Base-by-base conservation (phyloP, 169 alveolate genomes). In the Eimeria acervulina region DNA sequence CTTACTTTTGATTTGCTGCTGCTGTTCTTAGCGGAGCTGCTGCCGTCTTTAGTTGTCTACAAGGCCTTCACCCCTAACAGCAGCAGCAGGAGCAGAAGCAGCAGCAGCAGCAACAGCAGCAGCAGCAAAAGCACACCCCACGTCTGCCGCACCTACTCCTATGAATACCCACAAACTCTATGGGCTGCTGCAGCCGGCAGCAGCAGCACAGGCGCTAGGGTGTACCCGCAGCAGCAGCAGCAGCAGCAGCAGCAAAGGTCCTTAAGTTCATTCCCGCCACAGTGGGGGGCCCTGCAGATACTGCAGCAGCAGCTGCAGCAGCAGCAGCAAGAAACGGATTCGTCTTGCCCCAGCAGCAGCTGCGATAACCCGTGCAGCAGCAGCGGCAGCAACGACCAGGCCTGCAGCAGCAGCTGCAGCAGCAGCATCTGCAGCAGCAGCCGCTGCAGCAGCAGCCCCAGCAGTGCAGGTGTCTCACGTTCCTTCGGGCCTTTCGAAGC, bases 81-180 rank as follows among this genome's bases (percentile, higher is more conserved):
- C 84, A 31, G 84, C 55, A 47, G 55, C 55, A 47, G 55, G 5
- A 47, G 55, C 55, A 47, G 55, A 5, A 47, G 55, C 55, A 47
- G 19, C 84, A 72, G 84, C 51, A 23, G 52, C 52, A 72, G 52
- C 84, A 31, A 1, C 84, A 36, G 84, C 84, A 72, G 84, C 84
- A 72, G 2, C 51, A 72, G 84, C 84, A 72, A 72, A 12, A 72
- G 84, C 80, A 68, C 80, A 68, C 10, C 10, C 28, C 40, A 17
- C 15, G 80, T 28, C 15, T 55, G 2, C 21, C 38, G 28, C 38
- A 21, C 80, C 2, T 26, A 12, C 15, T 28, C 80, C 42, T 68
- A 68, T 36, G 38, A 68, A 13, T 19, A 68, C 19, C 80, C 80
- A 12, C 17, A 12, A 26, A 68, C 40, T 36, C 15, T 68, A 17